phyloP scores from a whole-genome alignment of 83 land plant species.

The Diphasiastrum complanatum region DNA sequence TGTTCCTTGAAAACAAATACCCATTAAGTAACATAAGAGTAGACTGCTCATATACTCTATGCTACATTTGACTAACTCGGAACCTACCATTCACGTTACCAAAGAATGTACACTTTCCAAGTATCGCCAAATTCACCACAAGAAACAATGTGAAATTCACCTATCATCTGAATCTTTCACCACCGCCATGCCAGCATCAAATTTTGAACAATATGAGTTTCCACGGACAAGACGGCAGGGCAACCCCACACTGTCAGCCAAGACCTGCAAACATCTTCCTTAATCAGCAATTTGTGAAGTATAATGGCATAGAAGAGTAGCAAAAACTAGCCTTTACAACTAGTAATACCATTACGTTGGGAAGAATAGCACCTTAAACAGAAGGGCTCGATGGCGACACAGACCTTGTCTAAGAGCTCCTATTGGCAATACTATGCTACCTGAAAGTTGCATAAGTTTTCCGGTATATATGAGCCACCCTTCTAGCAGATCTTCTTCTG shows the following conservation, averaged over 20 bases:
- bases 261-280: background rate
- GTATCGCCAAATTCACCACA: too few relatives aligned
- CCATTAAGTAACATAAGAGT: too few relatives aligned
- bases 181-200: conserved; percentile 3
- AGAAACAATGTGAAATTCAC: too few relatives aligned
- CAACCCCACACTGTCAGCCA: conserved; percentile 7
- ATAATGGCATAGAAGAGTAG: too few relatives aligned
- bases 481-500: conserved; percentile 4
- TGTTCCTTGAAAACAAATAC: too few relatives aligned
- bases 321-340: too few relatives aligned
- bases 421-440: conserved; percentile 7
- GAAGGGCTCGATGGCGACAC: conserved; percentile 4
- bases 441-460: background rate
- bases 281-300: too few relatives aligned
- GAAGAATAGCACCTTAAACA: too few relatives aligned
- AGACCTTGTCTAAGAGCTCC: conserved; percentile 3
- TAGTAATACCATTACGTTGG: background rate
- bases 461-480: background rate
- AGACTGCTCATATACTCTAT: too few relatives aligned
- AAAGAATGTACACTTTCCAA: too few relatives aligned
- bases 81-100: too few relatives aligned
- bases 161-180: conserved; percentile 1
- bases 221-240: conserved; percentile 12
- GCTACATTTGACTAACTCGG: too few relatives aligned
- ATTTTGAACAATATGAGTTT: background rate